These are phyloP conservation scores for Cadophora sp. DNA, from an alignment of 2,329 filamentous ascomycete genomes.

Conservation along the genomic window DNA sequence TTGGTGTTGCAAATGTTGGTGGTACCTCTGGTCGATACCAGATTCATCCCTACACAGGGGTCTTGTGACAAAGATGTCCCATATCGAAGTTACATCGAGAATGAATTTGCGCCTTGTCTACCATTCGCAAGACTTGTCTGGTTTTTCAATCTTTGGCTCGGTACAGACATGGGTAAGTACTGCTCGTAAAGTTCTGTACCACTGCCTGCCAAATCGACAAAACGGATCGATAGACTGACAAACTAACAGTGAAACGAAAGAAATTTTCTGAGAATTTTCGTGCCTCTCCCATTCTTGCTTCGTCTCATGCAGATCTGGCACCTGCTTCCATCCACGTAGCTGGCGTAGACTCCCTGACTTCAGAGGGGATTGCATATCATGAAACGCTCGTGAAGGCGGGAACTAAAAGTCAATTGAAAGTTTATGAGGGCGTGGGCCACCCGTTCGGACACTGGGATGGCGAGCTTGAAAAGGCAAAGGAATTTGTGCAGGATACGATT, in stretches of 20 bases:
- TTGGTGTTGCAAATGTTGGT: background rate
- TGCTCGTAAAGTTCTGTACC: too few relatives aligned
- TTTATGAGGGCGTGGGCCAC: conserved; percentile 47
- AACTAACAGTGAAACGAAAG: conserved; percentile 27
- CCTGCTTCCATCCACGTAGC: conserved; percentile 45
- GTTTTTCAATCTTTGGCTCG: conserved; percentile 49
- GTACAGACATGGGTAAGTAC: conserved; percentile 39
- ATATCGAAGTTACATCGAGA: background rate
- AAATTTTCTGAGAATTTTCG: conserved; percentile 42
- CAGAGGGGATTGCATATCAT: conserved; percentile 45
- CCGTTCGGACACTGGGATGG: conserved; percentile 48
- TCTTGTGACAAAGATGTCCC: background rate
- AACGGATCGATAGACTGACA: background rate
- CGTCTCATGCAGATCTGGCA: conserved; percentile 44
- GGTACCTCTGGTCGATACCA: background rate
- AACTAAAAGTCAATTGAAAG: conserved; percentile 43
- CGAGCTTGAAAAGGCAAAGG: conserved; percentile 43
- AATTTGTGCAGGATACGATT: conserved; percentile 45
- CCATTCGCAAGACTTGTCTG: conserved; percentile 45
- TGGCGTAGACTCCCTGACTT: conserved; percentile 46
- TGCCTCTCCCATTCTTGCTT: conserved; percentile 46
- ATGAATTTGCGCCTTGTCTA: conserved; percentile 46
- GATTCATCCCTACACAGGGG: background rate
- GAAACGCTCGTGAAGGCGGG: conserved; percentile 43
- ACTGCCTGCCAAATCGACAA: too few relatives aligned